A percentile compares a stretch with the other conserved stretches of the same genome.
These are phyloP conservation scores for Casuarina glauca DNA, from an alignment of 306 rosid genomes.

Conservation along the genomic window DNA sequence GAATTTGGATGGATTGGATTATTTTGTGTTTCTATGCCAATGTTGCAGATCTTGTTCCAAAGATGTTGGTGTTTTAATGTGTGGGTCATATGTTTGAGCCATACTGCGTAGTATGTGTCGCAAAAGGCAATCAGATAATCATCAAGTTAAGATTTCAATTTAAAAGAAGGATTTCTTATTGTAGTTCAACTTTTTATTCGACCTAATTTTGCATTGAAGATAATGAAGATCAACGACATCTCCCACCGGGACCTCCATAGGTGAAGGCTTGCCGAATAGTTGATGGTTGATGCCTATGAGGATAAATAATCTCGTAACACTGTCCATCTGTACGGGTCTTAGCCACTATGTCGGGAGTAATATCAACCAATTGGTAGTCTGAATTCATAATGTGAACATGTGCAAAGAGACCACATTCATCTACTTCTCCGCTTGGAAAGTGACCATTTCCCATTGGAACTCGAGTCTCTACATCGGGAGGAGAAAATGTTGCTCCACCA, in stretches of 20 bases:
- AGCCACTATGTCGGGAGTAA: not conserved
- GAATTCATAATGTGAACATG: not conserved
- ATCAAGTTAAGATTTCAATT: too few relatives aligned
- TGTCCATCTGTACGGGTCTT: not conserved
- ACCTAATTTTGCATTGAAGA: too few relatives aligned
- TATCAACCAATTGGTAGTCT: not conserved
- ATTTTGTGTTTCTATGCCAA: too few relatives aligned
- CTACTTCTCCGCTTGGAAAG: not conserved
- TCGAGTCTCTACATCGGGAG: not conserved
- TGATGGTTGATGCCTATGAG: too few relatives aligned
- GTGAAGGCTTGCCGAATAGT: not conserved
- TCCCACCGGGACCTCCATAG: not conserved
- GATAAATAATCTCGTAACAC: not conserved
- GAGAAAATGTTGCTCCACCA: not conserved
- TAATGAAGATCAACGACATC: not conserved
- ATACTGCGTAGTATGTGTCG: too few relatives aligned
- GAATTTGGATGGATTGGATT: too few relatives aligned
- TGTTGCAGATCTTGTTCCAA: too few relatives aligned
- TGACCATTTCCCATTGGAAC: not conserved
- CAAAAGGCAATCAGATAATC: too few relatives aligned
- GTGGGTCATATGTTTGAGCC: too few relatives aligned
- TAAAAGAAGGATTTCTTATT: too few relatives aligned
- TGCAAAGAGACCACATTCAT: not conserved
- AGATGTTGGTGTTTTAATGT: too few relatives aligned
- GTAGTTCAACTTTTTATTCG: too few relatives aligned